These are phyloP conservation scores for Boletus rufocinnamomeus DNA, from an alignment of 768 basidiomycete species.

Conservation along the genomic window DNA sequence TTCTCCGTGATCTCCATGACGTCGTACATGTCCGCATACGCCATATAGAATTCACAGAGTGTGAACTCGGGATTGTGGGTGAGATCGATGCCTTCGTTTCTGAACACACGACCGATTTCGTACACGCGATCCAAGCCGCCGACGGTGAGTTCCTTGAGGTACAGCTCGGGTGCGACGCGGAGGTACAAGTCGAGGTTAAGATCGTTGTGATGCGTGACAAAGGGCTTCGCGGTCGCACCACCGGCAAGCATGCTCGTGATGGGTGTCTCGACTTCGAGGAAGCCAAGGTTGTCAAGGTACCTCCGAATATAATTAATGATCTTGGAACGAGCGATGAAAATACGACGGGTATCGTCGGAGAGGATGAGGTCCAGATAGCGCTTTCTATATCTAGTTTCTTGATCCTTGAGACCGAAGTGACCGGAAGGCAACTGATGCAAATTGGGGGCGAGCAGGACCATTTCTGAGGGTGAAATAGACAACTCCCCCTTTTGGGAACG, in stretches of 20 bases:
- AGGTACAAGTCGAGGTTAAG: slow-evolving; percentile 95
- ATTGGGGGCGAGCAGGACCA: slow-evolving; percentile 92
- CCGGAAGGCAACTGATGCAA: slow-evolving; percentile 92
- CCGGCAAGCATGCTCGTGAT: slow-evolving; percentile 97
- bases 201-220: slow-evolving; percentile 98
- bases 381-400: slow-evolving; percentile 97
- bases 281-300: slow-evolving; percentile 87
- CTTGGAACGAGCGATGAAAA: slow-evolving; percentile 87
- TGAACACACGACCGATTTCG: slow-evolving; percentile 97
- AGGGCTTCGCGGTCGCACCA: slow-evolving; percentile 98
- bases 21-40: slow-evolving; percentile 99
- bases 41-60: slow-evolving; percentile 99
- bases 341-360: slow-evolving; percentile 83
- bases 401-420: slow-evolving; percentile 95
- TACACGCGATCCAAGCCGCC: slow-evolving; percentile 98
- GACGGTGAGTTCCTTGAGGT: slow-evolving; percentile 96
- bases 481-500: slow-evolving; percentile 97
- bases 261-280: slow-evolving; percentile 98
- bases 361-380: slow-evolving; percentile 98
- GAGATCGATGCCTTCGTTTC: slow-evolving; percentile 98
- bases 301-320: slow-evolving; percentile 93
- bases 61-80: slow-evolving; percentile 99
- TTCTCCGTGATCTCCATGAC: slow-evolving; percentile 96
- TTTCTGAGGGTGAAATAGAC: slow-evolving; percentile 78
- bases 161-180: slow-evolving; percentile 96